Evolutionary conservation across 495 filamentous ascomycete species (phyloP), one percentile per base, ranked within the genome.

Genomic region (Aspergillus affinis): DNA sequence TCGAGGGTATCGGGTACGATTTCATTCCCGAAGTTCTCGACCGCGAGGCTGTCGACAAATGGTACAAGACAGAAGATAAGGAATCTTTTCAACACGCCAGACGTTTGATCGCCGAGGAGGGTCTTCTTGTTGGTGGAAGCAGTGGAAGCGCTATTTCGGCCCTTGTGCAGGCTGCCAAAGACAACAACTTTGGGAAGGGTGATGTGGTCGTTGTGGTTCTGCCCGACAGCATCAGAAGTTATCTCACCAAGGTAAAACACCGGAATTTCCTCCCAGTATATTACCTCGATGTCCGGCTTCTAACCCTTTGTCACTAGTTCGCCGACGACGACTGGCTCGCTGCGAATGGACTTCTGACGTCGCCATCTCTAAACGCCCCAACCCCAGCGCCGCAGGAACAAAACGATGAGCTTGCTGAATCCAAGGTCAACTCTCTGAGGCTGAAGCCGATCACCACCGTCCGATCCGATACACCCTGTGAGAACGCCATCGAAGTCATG

Each of bases 1-100:
- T 99, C 0, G 94, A 99, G 77, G 94, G 94, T 20, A 98, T 99
- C 68, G 94, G 94, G 21, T 99, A 99, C 69, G 94, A 99, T 69
- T 99, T 99, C 69, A 89, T 98, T 55, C 94, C 94, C 6, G 89
- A 97, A 44, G 94, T 99, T 0, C 82, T 99, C 23, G 88, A 96
- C 65, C 90, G 87, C 61, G 70, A 86, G 9, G 70, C 81, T 21
- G 90, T 99, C n/a, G 88, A 96, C 70, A 87, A 88, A 64, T 99
- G 94, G 94, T 96, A 97, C 74, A 99, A 99, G 82, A 98, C 94
- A 3, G 90, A 90, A 45, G 94, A 99, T 63, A 85, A 84, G 59
- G 92, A 96, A 67, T 92, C 91, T 20, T 99, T 99, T 74, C 79
- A 86, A 58, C 93, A 90, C 69, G 90, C 94, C 10, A 85, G 94